Evolutionary conservation across 352 stramenopile species (phyloP), one percentile per base, ranked within the genome.

Genomic region (Pythium monospermum): DNA sequence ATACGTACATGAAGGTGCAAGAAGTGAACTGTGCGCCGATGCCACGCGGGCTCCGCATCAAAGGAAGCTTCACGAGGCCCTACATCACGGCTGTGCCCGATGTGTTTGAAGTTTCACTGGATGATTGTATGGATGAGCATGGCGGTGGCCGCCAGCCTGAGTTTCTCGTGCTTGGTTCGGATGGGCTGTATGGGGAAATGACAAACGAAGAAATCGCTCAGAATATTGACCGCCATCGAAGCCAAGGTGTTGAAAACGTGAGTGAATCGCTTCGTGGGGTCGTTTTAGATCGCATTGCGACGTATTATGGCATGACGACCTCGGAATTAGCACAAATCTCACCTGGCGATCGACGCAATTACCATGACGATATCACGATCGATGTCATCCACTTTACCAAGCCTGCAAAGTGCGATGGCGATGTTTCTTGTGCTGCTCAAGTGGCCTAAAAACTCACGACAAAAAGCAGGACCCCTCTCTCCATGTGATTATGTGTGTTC

Each of bases 1-100:
- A 86, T 49, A 86, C 72, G 31, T 86, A 86, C 60, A 86, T 86
- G 75, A 86, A 86, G 41, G 66, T 82, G n/a, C 78, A 82, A 44
- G 70, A 86, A 19, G 75, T 86, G 57, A 86, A 86, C 60, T 59
- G 65, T 3, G 59, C 68, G 19, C 75, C 75, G 4, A 86, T 86
- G 75, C 75, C 75, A 13, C 70, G 70, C 15, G 72, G 72, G 1
- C 59, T 86, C 27, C 75, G 75, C 11, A 78, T 86, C 49, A 57
- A 60, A 15, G 75, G 75, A 27, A 76, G 42, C 53, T 86, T 86
- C 55, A 66, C 66, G 42, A 60, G 71, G 11, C 75, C 75, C 4
- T 86, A 86, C 44, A 81, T 86, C 61, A 70, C 71, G 31, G 73
- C 75, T 18, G 68, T 86, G 16, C 75, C 75, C 13, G 75, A 86